These are phyloP conservation scores for Areca catechu DNA, from an alignment of 176 grass and related monocot species.

Conservation along the genomic window DNA sequence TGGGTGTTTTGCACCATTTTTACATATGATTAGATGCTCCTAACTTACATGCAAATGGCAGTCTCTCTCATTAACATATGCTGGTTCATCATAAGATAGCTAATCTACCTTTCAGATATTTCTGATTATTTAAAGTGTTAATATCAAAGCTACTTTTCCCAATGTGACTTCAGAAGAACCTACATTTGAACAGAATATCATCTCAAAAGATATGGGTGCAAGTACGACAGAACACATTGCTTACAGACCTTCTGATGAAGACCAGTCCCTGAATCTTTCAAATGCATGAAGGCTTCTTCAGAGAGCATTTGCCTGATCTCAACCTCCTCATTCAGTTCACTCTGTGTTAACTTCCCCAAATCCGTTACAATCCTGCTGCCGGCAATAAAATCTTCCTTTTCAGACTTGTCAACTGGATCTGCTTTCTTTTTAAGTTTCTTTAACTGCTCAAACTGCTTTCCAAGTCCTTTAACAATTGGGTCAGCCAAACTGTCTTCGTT, in stretches of 20 bases:
- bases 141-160: too few species aligned
- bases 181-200: too few species aligned
- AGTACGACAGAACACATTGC: neutral
- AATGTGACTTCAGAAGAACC: too few species aligned
- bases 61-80: too few species aligned
- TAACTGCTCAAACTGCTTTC: conserved; percentile 77
- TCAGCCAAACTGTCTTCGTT: conserved; percentile 33
- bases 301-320: conserved; percentile 53
- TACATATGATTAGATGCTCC: too few species aligned
- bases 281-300: conserved; percentile 50
- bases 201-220: too few species aligned
- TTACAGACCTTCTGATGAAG: conserved; percentile 75
- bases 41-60: too few species aligned
- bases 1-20: too few species aligned
- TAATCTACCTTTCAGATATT: too few species aligned
- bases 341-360: conserved; percentile 21
- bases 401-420: conserved; percentile 27
- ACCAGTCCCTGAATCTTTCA: conserved; percentile 57
- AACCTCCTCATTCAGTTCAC: conserved; percentile 18
- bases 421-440: conserved; percentile 82
- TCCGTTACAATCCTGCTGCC: conserved; percentile 18
- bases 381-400: conserved; percentile 50
- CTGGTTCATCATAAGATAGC: too few species aligned
- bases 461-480: conserved; percentile 77
- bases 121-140: too few species aligned